phyloP scores from a whole-genome alignment of 129 eudicot genomes.

The Apium graveolens region DNA sequence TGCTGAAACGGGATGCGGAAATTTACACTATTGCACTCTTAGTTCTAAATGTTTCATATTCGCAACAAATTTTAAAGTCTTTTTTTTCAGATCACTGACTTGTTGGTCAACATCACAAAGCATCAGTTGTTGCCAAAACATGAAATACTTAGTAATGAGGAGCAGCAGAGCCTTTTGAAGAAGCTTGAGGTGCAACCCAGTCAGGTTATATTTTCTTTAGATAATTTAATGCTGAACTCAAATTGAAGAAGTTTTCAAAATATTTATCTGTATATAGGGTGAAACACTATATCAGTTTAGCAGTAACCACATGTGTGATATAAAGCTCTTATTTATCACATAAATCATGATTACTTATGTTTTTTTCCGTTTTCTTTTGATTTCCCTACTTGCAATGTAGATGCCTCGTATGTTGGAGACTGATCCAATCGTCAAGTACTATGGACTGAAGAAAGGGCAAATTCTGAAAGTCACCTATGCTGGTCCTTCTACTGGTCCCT shows the following conservation, averaged over 20 bases:
- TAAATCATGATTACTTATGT: neutral
- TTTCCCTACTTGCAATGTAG: conserved; percentile 14
- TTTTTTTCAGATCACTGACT: conserved; percentile 24
- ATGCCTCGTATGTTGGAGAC: conserved; percentile 38
- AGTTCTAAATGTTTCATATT: too few species aligned
- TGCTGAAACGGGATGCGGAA: neutral
- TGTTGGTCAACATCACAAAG: conserved; percentile 54
- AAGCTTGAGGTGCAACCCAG: conserved; percentile 36
- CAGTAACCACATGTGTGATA: neutral
- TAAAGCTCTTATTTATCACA: neutral
- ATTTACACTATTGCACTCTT: neutral
- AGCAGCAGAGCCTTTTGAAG: conserved; percentile 44
- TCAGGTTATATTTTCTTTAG: conserved; percentile 21
- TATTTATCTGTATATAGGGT: too few species aligned
- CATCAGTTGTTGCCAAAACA: conserved; percentile 48
- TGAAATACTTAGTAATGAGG: conserved; percentile 37
- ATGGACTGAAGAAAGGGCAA: conserved; percentile 42
- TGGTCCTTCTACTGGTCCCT: conserved; percentile 20
- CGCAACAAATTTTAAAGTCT: neutral
- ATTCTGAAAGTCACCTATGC: conserved; percentile 28
- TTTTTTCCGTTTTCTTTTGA: neutral
- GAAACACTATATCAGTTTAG: neutral
- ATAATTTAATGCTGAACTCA: neutral
- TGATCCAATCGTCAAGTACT: conserved; percentile 56
- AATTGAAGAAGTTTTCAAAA: neutral